Percentiles rank a stretch among this genome's conserved stretches.
Evolutionary conservation across 169 alveolate species (phyloP).

Genomic region (Ichthyophthirius multifiliis): DNA sequence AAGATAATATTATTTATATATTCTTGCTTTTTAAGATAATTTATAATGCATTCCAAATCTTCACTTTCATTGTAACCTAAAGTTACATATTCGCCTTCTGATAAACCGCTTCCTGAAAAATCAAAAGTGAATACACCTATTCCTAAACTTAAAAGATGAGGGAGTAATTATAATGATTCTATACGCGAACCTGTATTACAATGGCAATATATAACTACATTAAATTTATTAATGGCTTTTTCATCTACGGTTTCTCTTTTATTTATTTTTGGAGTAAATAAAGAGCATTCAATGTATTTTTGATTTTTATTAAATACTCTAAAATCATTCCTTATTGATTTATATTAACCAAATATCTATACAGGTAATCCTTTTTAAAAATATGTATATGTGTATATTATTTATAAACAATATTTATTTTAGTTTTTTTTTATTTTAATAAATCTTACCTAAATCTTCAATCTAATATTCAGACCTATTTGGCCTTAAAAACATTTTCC

Average conservation of each 20-base stretch:
- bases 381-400: too few species aligned
- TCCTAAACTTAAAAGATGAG: background rate
- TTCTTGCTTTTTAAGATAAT: background rate
- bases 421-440: too few species aligned
- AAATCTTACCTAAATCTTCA: too few species aligned
- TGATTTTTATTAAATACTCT: background rate
- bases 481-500: too few species aligned
- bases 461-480: too few species aligned
- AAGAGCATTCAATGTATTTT: background rate
- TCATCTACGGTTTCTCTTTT: background rate
- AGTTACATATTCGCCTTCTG: slow-evolving; percentile 52
- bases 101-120: slow-evolving; percentile 54
- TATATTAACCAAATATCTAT: background rate
- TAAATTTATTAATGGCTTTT: too few species aligned
- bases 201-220: background rate
- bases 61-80: slow-evolving; percentile 47
- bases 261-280: background rate
- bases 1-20: slow-evolving; percentile 24
- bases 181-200: background rate
- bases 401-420: too few species aligned
- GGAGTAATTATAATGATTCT: background rate
- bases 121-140: slow-evolving; percentile 43
- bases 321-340: background rate
- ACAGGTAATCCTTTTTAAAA: too few species aligned
- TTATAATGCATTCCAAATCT: slow-evolving; percentile 14